phyloP scores from a whole-genome alignment of 768 basidiomycete genomes.

The Suillus subaureus region DNA sequence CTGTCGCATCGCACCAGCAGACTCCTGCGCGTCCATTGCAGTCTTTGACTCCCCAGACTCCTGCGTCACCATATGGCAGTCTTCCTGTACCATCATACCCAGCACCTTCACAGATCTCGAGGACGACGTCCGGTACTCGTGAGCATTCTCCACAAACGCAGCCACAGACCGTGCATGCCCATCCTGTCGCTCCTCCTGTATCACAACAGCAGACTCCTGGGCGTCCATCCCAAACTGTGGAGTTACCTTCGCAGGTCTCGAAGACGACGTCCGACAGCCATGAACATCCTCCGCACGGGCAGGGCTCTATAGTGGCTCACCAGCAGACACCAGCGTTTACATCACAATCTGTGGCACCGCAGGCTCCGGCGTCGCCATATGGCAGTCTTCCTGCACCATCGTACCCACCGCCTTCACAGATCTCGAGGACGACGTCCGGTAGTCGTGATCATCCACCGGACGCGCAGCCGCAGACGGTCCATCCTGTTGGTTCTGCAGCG shows the following conservation, averaged over 20 bases:
- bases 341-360: neutral
- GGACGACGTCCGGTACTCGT: conserved; percentile 25
- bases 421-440: conserved; percentile 23
- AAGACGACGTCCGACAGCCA: conserved; percentile 25
- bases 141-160: conserved; percentile 23
- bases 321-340: conserved; percentile 11
- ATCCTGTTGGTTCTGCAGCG: conserved; percentile 13
- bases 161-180: conserved; percentile 3
- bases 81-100: neutral
- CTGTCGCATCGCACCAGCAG: conserved; percentile 19
- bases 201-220: conserved; percentile 18
- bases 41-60: neutral
- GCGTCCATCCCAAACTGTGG: neutral
- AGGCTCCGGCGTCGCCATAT: neutral
- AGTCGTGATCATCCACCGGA: conserved; percentile 26
- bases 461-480: conserved; percentile 9
- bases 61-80: neutral
- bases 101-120: conserved; percentile 18
- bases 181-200: conserved; percentile 11
- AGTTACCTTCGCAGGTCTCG: conserved; percentile 19
- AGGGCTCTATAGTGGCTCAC: conserved; percentile 14
- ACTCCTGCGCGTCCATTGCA: neutral
- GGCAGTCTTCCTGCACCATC: conserved; percentile 23
- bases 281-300: conserved; percentile 18
- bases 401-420: conserved; percentile 26